A percentile compares a stretch with the other conserved stretches of the same genome.
These are phyloP conservation scores for Myxozyma melibiosi DNA, from an alignment of 805 yeast genomes.

Conservation along the genomic window DNA sequence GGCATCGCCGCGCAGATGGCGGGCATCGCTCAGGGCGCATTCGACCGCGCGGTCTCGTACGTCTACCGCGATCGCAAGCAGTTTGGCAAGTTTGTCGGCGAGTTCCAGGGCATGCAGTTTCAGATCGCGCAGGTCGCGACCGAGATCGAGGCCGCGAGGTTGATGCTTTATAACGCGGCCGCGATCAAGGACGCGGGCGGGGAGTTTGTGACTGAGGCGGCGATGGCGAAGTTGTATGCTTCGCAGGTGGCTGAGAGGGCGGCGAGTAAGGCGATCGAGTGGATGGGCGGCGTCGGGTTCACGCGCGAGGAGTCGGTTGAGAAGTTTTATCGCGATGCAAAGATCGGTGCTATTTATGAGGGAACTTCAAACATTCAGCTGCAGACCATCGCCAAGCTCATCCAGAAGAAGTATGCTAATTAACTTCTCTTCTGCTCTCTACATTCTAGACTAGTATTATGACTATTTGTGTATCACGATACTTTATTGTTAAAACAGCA, in stretches of 20 bases:
- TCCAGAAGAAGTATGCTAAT: conserved; percentile 40
- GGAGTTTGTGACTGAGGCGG: conserved; percentile 48
- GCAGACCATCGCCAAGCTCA: conserved; percentile 48
- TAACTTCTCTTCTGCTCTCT: too few relatives aligned
- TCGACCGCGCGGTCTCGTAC: conserved; percentile 46
- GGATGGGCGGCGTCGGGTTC: conserved; percentile 54
- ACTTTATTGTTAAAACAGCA: background rate
- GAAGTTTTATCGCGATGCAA: conserved; percentile 49
- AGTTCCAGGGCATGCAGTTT: conserved; percentile 52
- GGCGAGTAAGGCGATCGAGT: conserved; percentile 48
- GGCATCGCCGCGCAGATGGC: conserved; percentile 52
- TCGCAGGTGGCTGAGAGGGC: conserved; percentile 47
- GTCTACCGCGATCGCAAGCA: conserved; percentile 47
- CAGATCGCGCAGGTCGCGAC: conserved; percentile 50
- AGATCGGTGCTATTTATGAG: conserved; percentile 51
- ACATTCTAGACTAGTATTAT: background rate
- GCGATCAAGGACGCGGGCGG: conserved; percentile 49
- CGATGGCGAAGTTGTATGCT: conserved; percentile 50
- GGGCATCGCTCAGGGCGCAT: conserved; percentile 51
- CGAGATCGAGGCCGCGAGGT: conserved; percentile 49
- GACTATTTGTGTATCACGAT: background rate
- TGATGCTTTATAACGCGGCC: conserved; percentile 49
- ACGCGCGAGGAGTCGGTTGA: conserved; percentile 48
- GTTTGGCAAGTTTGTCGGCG: conserved; percentile 48
- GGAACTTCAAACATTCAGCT: conserved; percentile 51